Percentiles rank a stretch among this genome's conserved stretches.
phyloP scores from a whole-genome alignment of 495 filamentous ascomycete genomes.

The Penicillium desertorum region DNA sequence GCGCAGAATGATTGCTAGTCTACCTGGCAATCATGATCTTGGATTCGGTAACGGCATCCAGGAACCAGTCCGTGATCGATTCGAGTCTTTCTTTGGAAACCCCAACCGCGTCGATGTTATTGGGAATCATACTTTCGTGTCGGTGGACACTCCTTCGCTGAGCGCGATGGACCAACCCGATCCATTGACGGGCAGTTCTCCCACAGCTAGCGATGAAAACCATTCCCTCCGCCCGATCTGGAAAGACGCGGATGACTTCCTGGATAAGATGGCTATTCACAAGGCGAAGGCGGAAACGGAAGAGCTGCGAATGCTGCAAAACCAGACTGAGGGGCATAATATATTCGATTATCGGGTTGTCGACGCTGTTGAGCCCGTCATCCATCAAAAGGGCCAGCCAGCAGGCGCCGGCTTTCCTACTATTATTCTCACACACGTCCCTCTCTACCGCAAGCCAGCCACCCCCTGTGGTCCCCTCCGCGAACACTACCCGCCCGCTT shows the following conservation, averaged over 20 bases:
- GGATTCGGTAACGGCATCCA: slow-evolving; percentile 88
- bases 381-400: slow-evolving; percentile 26
- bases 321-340: slow-evolving; percentile 42
- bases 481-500: slow-evolving; percentile 74
- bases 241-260: slow-evolving; percentile 72
- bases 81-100: slow-evolving; percentile 85
- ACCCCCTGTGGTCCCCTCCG: slow-evolving; percentile 90
- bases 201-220: slow-evolving; percentile 35
- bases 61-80: slow-evolving; percentile 71
- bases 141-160: slow-evolving; percentile 82
- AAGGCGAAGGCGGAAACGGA: slow-evolving; percentile 45
- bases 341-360: slow-evolving; percentile 50
- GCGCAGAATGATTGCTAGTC: slow-evolving; percentile 70
- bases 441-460: slow-evolving; percentile 74
- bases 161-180: slow-evolving; percentile 65
- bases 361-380: slow-evolving; percentile 27
- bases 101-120: slow-evolving; percentile 84
- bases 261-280: slow-evolving; percentile 57
- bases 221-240: slow-evolving; percentile 62
- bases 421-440: slow-evolving; percentile 86
- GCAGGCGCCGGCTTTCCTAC: slow-evolving; percentile 63
- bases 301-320: slow-evolving; percentile 40
- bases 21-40: slow-evolving; percentile 97
- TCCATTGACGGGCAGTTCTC: slow-evolving; percentile 46
- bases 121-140: slow-evolving; percentile 95